Evolutionary conservation across 164 flowering plant species (phyloP), one percentile per base, ranked within the genome.

Genomic region (Piper longum): DNA sequence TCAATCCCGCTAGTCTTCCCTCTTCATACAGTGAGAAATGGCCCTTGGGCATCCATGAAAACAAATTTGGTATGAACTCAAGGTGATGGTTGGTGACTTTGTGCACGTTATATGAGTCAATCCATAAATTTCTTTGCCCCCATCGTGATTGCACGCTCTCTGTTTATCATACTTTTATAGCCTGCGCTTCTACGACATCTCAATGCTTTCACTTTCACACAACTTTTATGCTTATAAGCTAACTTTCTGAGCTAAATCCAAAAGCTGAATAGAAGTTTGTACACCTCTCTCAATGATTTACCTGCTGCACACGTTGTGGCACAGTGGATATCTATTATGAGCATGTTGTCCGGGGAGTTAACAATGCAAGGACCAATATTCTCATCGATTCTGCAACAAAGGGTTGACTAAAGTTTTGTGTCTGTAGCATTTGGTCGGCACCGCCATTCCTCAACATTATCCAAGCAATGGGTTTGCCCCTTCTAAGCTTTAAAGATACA

Each of bases 61-160:
- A 9, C 43, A 62, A 61, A 26, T 26, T 26, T 67, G 70, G 70
- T 54, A 62, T 62, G 39, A 26, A 36, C 60, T 26, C 60, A 57
- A 16, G 60, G 60, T 4, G 61, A 69, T 4, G 60, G 64, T 59
- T 67, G 52, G 52, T 8, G 52, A 48, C 52, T 48, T 48, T 60
- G 48, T 59, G 65, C 59, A 73, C 65, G 65, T 68, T 67, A 81
- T 26, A 26, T 76, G 77, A 75, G 77, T 78, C 76, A 76, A 79
- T 78, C 71, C 74, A 59, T 57, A 74, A 61, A 36, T 62, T 44
- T 61, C 43, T 64, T 54, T 40, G 61, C 62, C 59, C 39, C 60
- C 71, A 41, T 73, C 79, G 79, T 76, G 76, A 61, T 48, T 17
- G 72, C 79, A 76, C 73, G 76, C 73, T 43, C 59, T 54, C 70